A percentile compares a stretch with the other conserved stretches of the same genome.
Conservation (phyloP, 352 stramenopile genomes). For the Globisporangium abappressorium region DNA sequence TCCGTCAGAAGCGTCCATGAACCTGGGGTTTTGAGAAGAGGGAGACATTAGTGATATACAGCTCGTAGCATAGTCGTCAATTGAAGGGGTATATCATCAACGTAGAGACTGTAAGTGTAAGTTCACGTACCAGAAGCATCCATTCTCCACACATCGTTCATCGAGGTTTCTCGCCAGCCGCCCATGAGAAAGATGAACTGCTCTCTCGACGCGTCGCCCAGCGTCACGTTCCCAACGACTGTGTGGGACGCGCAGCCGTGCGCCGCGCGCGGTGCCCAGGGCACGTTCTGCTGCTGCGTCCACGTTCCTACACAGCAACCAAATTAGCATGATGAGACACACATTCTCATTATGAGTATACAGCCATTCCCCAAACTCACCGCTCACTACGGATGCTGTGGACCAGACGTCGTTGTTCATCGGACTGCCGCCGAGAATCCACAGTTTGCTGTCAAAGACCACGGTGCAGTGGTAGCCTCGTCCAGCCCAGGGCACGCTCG, state of each 20-base stretch:
- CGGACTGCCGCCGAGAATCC: conserved; percentile 73
- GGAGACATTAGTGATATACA: neutral
- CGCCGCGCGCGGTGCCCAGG: conserved; percentile 55
- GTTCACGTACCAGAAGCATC: conserved; percentile 23
- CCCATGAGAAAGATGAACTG: conserved; percentile 62
- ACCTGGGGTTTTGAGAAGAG: conserved; percentile 2
- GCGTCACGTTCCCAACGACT: conserved; percentile 44
- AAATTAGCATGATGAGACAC: neutral
- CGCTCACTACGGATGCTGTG: conserved; percentile 52
- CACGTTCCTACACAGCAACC: conserved; percentile 20
- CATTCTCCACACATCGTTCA: conserved; percentile 76
- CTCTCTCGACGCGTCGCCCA: conserved; percentile 48
- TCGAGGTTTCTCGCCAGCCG: conserved; percentile 59
- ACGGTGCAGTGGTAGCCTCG: conserved; percentile 76
- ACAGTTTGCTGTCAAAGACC: conserved; percentile 52
- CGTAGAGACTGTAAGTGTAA: neutral
- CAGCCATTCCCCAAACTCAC: conserved; percentile 2
- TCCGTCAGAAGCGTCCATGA: conserved; percentile 38
- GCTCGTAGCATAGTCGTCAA: neutral
- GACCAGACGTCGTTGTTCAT: conserved; percentile 82
- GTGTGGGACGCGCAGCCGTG: conserved; percentile 58
- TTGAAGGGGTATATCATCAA: neutral
- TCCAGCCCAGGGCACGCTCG: conserved; percentile 42
- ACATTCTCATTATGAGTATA: neutral
- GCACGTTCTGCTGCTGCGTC: conserved; percentile 39